Conservation (phyloP, 306 rosid genomes). For the Arachis stenosperma region DNA sequence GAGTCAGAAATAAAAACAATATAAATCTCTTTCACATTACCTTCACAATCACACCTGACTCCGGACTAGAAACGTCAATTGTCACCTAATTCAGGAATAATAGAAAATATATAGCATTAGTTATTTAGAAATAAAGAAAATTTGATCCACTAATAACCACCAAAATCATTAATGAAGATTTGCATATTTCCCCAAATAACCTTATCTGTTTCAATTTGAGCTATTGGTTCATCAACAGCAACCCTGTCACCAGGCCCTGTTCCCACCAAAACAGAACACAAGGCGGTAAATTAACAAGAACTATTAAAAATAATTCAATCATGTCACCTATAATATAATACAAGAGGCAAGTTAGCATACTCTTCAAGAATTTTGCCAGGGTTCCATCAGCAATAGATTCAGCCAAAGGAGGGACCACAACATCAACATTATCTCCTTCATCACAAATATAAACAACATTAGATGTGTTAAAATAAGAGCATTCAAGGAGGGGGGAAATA, state of each 20-base stretch:
- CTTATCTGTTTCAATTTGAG: constrained; percentile 92
- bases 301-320: neutral
- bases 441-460: constrained; percentile 37
- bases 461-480: constrained; percentile 28
- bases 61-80: constrained; percentile 83
- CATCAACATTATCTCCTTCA: constrained; percentile 72
- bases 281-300: constrained; percentile 34
- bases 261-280: constrained; percentile 38
- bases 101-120: constrained; percentile 16
- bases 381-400: constrained; percentile 86
- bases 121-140: constrained; percentile 17
- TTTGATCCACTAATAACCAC: constrained; percentile 1
- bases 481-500: neutral
- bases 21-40: constrained; percentile 41
- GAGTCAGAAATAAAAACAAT: neutral
- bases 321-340: constrained; percentile 8
- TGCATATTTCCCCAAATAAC: constrained; percentile 40
- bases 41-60: constrained; percentile 75
- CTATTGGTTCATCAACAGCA: constrained; percentile 76
- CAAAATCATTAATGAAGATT: constrained; percentile 34
- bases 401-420: constrained; percentile 79
- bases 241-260: constrained; percentile 80
- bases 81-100: constrained; percentile 63
- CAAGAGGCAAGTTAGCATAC: constrained; percentile 46
- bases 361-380: constrained; percentile 75